These are phyloP conservation scores for Xylariaceae sp. DNA, from an alignment of 2,329 filamentous ascomycete species.

Conservation along the genomic window DNA sequence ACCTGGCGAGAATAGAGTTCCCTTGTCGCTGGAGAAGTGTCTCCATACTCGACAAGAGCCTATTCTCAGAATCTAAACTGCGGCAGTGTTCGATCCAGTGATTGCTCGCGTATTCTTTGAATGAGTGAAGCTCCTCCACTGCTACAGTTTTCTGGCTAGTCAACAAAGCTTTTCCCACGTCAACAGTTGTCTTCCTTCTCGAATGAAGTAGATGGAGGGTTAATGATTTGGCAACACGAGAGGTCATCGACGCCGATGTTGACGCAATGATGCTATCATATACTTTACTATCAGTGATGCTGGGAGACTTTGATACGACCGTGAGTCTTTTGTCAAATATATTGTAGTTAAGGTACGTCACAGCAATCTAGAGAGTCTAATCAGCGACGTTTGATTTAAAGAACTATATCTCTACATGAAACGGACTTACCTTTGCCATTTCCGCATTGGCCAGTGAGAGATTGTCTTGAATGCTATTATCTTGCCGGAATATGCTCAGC, in stretches of 20 bases:
- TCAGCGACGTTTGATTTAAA: no score
- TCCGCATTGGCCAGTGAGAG: constrained; percentile 1
- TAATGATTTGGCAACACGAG: not conserved
- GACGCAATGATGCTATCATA: not conserved
- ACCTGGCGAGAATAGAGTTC: not conserved
- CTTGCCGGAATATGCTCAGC: not conserved
- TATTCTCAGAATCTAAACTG: not conserved
- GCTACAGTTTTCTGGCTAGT: no score
- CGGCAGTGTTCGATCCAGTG: not conserved
- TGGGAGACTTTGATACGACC: not conserved
- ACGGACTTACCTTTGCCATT: constrained; percentile 1
- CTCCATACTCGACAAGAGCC: not conserved
- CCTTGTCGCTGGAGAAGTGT: not conserved
- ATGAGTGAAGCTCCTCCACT: no score
- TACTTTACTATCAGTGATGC: not conserved
- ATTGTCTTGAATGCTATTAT: not conserved
- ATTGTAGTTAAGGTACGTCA: not conserved
- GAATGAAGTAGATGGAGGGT: not conserved
- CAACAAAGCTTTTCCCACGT: not conserved
- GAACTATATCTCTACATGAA: no score
- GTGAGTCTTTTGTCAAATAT: not conserved
- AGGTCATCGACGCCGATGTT: not conserved
- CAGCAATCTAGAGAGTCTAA: not conserved
- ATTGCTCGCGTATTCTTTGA: not conserved
- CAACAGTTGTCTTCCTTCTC: not conserved